Percentiles rank a stretch among this genome's conserved stretches.
Conservation (phyloP, 495 filamentous ascomycete genomes). For the Baudoinia panamericana region DNA sequence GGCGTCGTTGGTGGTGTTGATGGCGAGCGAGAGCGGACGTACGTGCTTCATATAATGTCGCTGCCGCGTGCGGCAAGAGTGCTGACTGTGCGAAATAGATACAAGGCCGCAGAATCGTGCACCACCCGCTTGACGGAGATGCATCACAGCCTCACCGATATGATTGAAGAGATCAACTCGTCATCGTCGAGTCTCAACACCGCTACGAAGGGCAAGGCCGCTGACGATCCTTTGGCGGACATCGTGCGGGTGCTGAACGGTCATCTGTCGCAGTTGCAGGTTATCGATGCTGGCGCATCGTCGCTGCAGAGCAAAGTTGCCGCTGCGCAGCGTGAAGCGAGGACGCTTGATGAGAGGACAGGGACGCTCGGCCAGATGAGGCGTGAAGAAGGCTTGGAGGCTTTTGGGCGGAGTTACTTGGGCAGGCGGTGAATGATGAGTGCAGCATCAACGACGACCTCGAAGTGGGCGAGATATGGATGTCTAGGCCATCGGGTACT, state of each 20-base stretch:
- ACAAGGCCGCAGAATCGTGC: constrained; percentile 24
- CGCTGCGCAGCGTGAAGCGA: constrained; percentile 55
- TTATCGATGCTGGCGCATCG: constrained; percentile 76
- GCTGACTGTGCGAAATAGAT: constrained; percentile 17
- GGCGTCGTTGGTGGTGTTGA: constrained; percentile 61
- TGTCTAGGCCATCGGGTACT: too few species aligned
- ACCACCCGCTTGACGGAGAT: constrained; percentile 16
- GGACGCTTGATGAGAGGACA: constrained; percentile 6
- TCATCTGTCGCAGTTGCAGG: constrained; percentile 76
- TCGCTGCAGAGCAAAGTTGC: constrained; percentile 65
- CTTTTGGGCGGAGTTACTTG: constrained; percentile 21
- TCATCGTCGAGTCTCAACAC: constrained; percentile 62
- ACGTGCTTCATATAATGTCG: constrained; percentile 5
- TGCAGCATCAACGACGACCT: too few species aligned
- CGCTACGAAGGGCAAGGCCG: constrained; percentile 66
- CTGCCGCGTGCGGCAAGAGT: constrained; percentile 11
- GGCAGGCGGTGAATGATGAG: constrained; percentile 8
- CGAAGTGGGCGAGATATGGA: too few species aligned
- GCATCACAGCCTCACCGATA: constrained; percentile 84
- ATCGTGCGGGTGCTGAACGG: constrained; percentile 89
- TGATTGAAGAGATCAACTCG: constrained; percentile 96
- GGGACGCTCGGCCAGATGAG: not conserved
- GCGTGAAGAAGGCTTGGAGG: constrained; percentile 9
- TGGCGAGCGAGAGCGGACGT: constrained; percentile 84
- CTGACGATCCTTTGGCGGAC: constrained; percentile 56